phyloP scores from a whole-genome alignment of 1,284 basidiomycete species.

The Neonothopanus nambi region DNA sequence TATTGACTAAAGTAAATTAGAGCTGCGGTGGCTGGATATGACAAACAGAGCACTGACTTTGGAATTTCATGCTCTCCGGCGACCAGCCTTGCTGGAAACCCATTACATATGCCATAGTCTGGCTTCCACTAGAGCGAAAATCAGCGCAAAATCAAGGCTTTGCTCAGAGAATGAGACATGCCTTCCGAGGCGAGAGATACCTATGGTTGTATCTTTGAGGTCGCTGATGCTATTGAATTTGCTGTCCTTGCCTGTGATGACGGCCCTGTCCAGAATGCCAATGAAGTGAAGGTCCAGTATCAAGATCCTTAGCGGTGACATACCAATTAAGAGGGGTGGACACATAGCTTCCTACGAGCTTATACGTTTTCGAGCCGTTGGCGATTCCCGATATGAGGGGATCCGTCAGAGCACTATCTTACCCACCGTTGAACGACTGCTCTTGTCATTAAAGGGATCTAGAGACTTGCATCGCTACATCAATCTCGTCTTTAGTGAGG shows the following conservation, averaged over 20 bases:
- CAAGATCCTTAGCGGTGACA: constrained; percentile 17
- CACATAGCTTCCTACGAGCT: constrained; percentile 92
- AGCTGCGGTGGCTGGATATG: too few species aligned
- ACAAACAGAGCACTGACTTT: constrained; percentile 53
- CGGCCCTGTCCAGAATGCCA: constrained; percentile 84
- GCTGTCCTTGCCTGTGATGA: constrained; percentile 83
- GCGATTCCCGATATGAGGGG: constrained; percentile 92
- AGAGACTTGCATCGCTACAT: constrained; percentile 78
- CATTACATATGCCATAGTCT: constrained; percentile 96
- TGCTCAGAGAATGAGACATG: constrained; percentile 21
- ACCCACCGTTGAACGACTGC: constrained; percentile 2
- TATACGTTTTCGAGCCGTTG: constrained; percentile 84
- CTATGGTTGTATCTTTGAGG: constrained; percentile 80
- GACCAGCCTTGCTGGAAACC: constrained; percentile 85
- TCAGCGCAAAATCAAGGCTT: background rate
- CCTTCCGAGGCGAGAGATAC: constrained; percentile 91
- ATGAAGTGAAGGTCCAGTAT: background rate
- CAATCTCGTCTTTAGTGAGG: constrained; percentile 83
- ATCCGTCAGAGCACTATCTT: constrained; percentile 84
- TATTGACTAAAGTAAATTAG: constrained; percentile 84
- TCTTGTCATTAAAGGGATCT: background rate
- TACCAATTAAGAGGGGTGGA: constrained; percentile 86
- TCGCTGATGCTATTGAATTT: constrained; percentile 75
- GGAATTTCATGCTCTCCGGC: constrained; percentile 70
- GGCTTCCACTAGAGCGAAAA: constrained; percentile 61